Evolutionary conservation across 2,329 filamentous ascomycete species (phyloP).

Genomic region (Penicillium vulpinum): DNA sequence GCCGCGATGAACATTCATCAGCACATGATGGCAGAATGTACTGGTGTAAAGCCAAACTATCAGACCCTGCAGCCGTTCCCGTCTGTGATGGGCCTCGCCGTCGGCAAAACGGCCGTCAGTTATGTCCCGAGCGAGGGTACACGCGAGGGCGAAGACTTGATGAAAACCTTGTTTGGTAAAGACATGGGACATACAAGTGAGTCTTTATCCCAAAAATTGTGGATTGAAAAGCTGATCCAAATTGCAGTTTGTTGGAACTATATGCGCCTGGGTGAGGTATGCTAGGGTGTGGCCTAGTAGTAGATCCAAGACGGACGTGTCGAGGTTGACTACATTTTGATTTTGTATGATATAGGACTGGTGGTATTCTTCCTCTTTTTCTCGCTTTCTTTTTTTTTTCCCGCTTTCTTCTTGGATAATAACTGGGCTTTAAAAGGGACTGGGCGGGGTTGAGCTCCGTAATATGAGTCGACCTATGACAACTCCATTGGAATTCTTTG

Average conservation of each 20-base stretch:
- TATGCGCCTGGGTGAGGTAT: slow-evolving; percentile 48
- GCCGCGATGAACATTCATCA: slow-evolving; percentile 68
- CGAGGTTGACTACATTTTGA: neutral
- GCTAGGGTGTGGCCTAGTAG: slow-evolving; percentile 12
- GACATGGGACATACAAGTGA: slow-evolving; percentile 66
- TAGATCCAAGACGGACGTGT: neutral
- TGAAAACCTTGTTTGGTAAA: slow-evolving; percentile 64
- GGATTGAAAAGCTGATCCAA: slow-evolving; percentile 6
- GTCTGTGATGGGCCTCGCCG: slow-evolving; percentile 68
- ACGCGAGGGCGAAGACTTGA: slow-evolving; percentile 61
- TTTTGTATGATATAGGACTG: neutral
- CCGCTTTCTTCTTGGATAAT: neutral
- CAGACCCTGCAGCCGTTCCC: slow-evolving; percentile 56
- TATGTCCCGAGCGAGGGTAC: slow-evolving; percentile 61
- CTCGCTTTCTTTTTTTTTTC: neutral
- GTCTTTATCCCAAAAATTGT: slow-evolving; percentile 30
- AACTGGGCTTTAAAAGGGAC: no score
- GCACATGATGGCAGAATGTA: slow-evolving; percentile 52
- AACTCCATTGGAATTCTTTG: neutral
- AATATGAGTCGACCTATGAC: neutral
- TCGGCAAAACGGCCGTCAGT: slow-evolving; percentile 68
- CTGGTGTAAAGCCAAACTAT: slow-evolving; percentile 47
- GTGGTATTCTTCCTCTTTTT: no score
- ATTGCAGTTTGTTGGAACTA: slow-evolving; percentile 57
- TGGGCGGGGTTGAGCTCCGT: neutral